phyloP scores from a whole-genome alignment of 129 eudicot species.

The Rutidosis leptorrhynchoides region DNA sequence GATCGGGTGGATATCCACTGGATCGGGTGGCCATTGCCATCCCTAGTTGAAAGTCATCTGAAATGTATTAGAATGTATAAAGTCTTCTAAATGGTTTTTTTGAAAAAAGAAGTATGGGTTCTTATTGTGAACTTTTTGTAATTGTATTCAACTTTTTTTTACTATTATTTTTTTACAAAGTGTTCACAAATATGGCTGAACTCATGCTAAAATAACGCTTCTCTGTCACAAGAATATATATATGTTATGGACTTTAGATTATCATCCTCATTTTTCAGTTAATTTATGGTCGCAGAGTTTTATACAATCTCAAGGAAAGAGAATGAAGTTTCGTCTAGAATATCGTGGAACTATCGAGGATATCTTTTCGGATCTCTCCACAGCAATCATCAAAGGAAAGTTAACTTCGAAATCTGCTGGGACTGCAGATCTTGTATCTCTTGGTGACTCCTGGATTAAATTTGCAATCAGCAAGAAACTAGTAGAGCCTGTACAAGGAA shows the following conservation, averaged over 20 bases:
- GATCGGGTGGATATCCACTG: too few relatives aligned
- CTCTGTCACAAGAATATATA: neutral
- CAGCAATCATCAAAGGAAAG: slow-evolving; percentile 43
- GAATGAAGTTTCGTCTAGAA: slow-evolving; percentile 58
- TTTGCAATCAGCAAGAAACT: slow-evolving; percentile 61
- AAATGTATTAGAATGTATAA: slow-evolving; percentile 5
- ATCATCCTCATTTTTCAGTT: slow-evolving; percentile 12
- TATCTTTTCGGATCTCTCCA: slow-evolving; percentile 63
- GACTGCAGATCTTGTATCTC: slow-evolving; percentile 79
- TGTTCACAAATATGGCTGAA: neutral
- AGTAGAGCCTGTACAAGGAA: slow-evolving; percentile 63
- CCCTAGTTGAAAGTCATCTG: neutral
- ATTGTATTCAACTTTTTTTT: neutral
- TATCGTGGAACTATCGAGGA: slow-evolving; percentile 60
- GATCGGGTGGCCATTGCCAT: too few relatives aligned
- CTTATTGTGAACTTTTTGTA: neutral
- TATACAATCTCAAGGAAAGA: slow-evolving; percentile 84
- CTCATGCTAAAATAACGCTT: neutral
- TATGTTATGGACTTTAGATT: slow-evolving; percentile 11
- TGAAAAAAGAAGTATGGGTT: neutral
- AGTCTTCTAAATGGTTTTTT: neutral
- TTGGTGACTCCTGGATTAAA: slow-evolving; percentile 91
- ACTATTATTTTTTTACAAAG: neutral
- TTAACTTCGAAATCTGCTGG: slow-evolving; percentile 57
- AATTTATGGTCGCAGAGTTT: slow-evolving; percentile 51